A percentile compares a stretch with the other conserved stretches of the same genome.
phyloP scores from a whole-genome alignment of 495 filamentous ascomycete species.

The Penicillium malachiteum region DNA sequence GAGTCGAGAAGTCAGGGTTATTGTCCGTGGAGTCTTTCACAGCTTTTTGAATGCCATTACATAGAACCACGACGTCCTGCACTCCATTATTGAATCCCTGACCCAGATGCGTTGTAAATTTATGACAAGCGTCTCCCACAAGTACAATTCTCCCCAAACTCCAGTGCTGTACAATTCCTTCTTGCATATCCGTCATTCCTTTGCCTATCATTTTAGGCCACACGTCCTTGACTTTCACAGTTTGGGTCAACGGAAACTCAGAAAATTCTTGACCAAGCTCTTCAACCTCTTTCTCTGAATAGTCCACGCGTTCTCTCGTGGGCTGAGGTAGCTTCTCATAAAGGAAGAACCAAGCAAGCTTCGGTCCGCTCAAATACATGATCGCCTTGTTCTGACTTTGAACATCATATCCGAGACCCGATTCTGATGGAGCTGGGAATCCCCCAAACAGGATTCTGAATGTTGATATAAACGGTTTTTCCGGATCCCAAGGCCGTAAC shows the following conservation, averaged over 20 bases:
- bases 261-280: constrained; percentile 25
- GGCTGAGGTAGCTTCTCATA: constrained; percentile 30
- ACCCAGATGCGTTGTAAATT: constrained; percentile 25
- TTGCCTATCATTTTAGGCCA: constrained; percentile 13
- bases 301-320: constrained; percentile 21
- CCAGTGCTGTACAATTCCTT: constrained; percentile 27
- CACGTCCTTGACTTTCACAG: constrained; percentile 29
- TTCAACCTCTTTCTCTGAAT: constrained; percentile 31
- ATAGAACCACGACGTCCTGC: constrained; percentile 34
- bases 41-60: constrained; percentile 25
- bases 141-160: constrained; percentile 25
- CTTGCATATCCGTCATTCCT: constrained; percentile 22
- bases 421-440: constrained; percentile 23
- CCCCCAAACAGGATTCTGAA: constrained; percentile 21
- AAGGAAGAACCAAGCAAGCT: constrained; percentile 34
- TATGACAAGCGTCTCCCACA: constrained; percentile 27
- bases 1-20: not conserved
- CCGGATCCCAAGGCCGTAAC: constrained; percentile 13
- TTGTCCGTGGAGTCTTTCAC: not conserved
- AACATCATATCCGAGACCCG: constrained; percentile 16
- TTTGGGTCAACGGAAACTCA: constrained; percentile 21
- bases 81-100: constrained; percentile 36
- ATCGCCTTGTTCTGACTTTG: constrained; percentile 16
- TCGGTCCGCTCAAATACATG: constrained; percentile 21
- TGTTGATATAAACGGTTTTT: constrained; percentile 23